A percentile compares a stretch with the other conserved stretches of the same genome.
These are phyloP conservation scores for Polysphondylium violaceum DNA, from an alignment of 78 protist genomes.

Conservation along the genomic window DNA sequence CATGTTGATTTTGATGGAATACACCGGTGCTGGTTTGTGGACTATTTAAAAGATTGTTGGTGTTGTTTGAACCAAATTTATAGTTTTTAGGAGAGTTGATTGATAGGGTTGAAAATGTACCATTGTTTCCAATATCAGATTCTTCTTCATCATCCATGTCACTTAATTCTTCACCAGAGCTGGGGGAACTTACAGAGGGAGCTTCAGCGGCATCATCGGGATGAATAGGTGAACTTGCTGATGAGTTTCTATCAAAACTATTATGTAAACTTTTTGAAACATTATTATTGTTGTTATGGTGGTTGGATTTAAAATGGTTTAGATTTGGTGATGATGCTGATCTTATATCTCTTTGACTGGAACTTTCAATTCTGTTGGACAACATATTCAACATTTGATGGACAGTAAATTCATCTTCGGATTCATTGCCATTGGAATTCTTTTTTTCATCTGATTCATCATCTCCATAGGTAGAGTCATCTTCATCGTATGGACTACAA, in stretches of 20 bases:
- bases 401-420: constrained; percentile 8
- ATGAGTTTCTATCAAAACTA: background rate
- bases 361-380: background rate
- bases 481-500: background rate
- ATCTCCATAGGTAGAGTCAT: background rate
- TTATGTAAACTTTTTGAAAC: background rate
- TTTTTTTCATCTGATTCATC: constrained; percentile 8
- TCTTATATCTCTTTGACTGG: background rate
- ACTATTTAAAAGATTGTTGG: constrained; percentile 1
- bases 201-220: constrained; percentile 70
- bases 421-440: background rate
- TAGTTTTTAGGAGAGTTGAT: background rate
- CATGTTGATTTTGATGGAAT: background rate
- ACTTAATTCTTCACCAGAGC: constrained; percentile 9
- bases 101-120: background rate
- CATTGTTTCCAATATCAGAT: background rate
- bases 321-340: background rate
- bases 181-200: constrained; percentile 22
- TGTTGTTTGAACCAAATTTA: no score
- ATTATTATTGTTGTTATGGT: constrained; percentile 4
- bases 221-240: no score
- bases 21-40: background rate
- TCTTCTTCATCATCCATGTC: background rate
- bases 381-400: constrained; percentile 13
- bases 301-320: background rate